Base-by-base conservation (phyloP, 139 green algal species). In the Trebouxia sp. region DNA sequence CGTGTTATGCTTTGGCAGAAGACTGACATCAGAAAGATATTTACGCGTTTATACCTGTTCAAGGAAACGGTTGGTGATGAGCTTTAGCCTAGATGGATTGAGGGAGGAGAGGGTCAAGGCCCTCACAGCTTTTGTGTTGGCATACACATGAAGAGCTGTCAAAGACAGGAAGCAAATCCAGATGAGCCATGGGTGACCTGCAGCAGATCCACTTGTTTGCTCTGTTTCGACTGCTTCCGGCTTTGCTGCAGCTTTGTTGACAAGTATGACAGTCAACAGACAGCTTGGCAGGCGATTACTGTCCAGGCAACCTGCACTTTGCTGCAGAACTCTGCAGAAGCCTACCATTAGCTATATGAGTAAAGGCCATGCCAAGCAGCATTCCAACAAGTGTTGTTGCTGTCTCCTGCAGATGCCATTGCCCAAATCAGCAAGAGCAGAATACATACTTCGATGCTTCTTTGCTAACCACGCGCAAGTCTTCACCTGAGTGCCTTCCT, bases 61-160 rank as follows among this genome's bases (percentile, higher is more conserved):
- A 6, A 83, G n/a, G 69, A 82, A 93, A 30, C 83, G 28, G 0
- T 47, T 20, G 51, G 95, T 72, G 76, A 96, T 80, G 28, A 92
- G 45, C 35, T 89, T 77, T 35, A 91, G 48, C 10, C 93, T 75
- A 12, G 92, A 81, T 24, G 80, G 70, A 65, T 97, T 98, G 53
- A 98, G 43, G 32, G 87, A 89, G 14, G 75, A 82, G 47, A 98
- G 90, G 69, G 88, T 76, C 75, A 98, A 85, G 69, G 81, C 85
- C 30, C 93, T 86, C 87, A 97, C 83, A 11, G 94, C 94, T 0
- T 72, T 65, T 37, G 96, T 82, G 87, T 98, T 98, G 65, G 90
- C 89, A 62, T 83, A 94, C 48, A 97, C 81, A 70, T 97, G 94
- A 26, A 94, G 45, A 5, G 45, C 70, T 91, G 82, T 89, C 37